Percentiles rank a stretch among this genome's conserved stretches.
These are phyloP conservation scores for Styphnolobium japonicum DNA, from an alignment of 306 rosid species.

Conservation along the genomic window DNA sequence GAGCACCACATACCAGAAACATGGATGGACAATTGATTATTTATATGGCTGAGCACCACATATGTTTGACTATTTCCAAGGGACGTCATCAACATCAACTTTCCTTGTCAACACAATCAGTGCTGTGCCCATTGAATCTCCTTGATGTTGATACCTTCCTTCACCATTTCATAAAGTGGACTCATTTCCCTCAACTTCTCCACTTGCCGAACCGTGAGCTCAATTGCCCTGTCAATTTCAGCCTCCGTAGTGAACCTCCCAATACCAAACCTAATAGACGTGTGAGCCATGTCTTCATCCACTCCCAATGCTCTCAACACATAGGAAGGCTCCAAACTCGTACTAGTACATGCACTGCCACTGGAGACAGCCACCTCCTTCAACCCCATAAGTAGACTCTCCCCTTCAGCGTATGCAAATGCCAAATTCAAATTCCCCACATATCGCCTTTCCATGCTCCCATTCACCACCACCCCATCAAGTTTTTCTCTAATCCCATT, in stretches of 20 bases:
- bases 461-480: conserved; percentile 91
- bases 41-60: background rate
- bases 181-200: conserved; percentile 94
- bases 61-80: background rate
- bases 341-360: conserved; percentile 97
- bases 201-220: conserved; percentile 78
- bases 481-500: conserved; percentile 58
- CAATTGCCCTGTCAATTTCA: conserved; percentile 79
- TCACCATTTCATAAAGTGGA: conserved; percentile 95
- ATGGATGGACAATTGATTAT: background rate
- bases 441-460: conserved; percentile 79
- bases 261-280: conserved; percentile 93
- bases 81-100: background rate
- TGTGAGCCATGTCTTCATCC: conserved; percentile 99
- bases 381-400: conserved; percentile 93
- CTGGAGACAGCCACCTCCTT: conserved; percentile 98
- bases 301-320: conserved; percentile 95
- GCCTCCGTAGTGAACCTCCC: conserved; percentile 92
- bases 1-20: background rate
- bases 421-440: conserved; percentile 81
- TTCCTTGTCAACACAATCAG: conserved; percentile 25
- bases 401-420: conserved; percentile 87
- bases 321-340: conserved; percentile 95
- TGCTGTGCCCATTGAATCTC: conserved; percentile 89
- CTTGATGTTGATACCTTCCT: conserved; percentile 84